These are phyloP conservation scores for Gossypium trilobum DNA, from an alignment of 441 rosid genomes.

Conservation along the genomic window DNA sequence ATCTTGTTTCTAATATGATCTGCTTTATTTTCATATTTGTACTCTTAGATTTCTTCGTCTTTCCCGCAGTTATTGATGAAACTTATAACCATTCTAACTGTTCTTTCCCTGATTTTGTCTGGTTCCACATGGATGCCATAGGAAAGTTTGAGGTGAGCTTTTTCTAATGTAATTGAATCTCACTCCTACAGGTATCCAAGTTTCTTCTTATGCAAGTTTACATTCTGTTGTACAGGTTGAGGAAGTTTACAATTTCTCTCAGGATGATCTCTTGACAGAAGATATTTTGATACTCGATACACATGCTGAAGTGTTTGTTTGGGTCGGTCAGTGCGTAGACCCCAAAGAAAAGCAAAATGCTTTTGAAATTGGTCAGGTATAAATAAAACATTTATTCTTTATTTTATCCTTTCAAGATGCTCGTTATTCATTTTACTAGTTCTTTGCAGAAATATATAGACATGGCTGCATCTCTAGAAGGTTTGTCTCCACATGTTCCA, in stretches of 20 bases:
- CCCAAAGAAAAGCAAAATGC: constrained; percentile 80
- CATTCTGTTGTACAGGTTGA: constrained; percentile 50
- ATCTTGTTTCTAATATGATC: constrained; percentile 14
- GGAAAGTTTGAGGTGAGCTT: constrained; percentile 90
- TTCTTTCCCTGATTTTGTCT: constrained; percentile 30
- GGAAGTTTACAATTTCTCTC: constrained; percentile 81
- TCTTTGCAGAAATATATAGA: constrained; percentile 71
- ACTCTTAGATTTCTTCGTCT: constrained; percentile 5
- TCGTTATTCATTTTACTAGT: constrained; percentile 19
- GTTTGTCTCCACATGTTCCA: constrained; percentile 71
- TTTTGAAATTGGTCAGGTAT: constrained; percentile 89
- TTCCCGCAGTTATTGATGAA: constrained; percentile 14
- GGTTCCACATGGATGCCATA: constrained; percentile 44
- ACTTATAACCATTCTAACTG: constrained; percentile 34
- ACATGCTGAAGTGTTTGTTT: constrained; percentile 87
- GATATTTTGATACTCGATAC: constrained; percentile 88
- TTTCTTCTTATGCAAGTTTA: constrained; percentile 16
- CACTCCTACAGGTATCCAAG: constrained; percentile 9
- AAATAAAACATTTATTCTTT: neutral
- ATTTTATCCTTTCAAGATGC: neutral
- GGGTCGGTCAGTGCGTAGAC: constrained; percentile 91
- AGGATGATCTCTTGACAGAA: constrained; percentile 93
- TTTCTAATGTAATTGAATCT: constrained; percentile 17
- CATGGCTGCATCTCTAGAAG: constrained; percentile 69
- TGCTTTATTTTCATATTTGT: neutral